Base-by-base conservation (phyloP, 83 land plant genomes). In the Thuja plicata region DNA sequence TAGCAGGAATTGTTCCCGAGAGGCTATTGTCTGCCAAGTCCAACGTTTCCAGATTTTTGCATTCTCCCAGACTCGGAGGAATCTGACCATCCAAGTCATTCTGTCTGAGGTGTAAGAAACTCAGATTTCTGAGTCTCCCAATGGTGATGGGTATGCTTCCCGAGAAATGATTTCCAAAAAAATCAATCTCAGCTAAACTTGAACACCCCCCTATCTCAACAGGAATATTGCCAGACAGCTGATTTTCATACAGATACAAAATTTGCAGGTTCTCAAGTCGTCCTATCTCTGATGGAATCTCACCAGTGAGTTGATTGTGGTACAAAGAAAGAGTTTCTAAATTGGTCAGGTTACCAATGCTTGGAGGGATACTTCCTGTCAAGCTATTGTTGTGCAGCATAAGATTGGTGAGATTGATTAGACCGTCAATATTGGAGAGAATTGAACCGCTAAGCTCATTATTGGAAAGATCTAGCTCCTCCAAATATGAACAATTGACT, bases 331-430 rank as follows among this genome's bases (percentile, higher is more conserved):
- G 90, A 0, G 92, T 89, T 87, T 89, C 88, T 79, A 97, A 91
- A 82, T 91, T 93, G 80, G 88, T 89, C 35, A 94, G 93, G 84
- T 92, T 92, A 9, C 90, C 92, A 16, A 95, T 89, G 70, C 50
- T 66, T 1, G 92, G 85, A 48, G 95, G 95, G 30, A 97, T 91
- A n/a, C 88, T 78, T 40, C 99, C 98, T 17, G 87, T 87, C 57
- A 97, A 90, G 88, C 93, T 95, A 89, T 96, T 97, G 89, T 95
- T 95, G 81, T 94, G 90, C 62, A 97, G 96, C 50, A 89, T 62
- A 32, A 97, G 94, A 78, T 91, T 90, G 45, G 93, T 91, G 81
- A 97, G 90, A 11, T 89, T 71, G 24, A n/a, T 70, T 30, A 96
- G 73, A 74, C 90, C 62, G 5, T 89, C 95, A 43, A 96, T 60